Evolutionary conservation across 345 rosid genomes (phyloP).

Genomic region (Tarenaya hassleriana): DNA sequence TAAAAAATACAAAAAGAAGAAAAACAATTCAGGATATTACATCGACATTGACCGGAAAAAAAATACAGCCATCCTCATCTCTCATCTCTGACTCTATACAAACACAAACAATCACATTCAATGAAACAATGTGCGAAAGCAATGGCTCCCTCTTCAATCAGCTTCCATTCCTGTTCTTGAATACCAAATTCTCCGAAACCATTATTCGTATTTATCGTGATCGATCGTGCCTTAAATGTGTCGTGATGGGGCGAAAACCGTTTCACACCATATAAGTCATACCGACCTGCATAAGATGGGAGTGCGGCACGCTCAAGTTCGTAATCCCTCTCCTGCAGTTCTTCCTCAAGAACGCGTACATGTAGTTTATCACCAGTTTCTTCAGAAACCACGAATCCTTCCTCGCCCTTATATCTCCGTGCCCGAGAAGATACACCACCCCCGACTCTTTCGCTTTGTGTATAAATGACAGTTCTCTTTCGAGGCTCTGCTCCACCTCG

Average conservation of each 20-base stretch:
- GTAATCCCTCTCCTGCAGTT: slow-evolving; percentile 90
- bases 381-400: slow-evolving; percentile 96
- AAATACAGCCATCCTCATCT: no score
- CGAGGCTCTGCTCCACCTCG: slow-evolving; percentile 79
- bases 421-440: slow-evolving; percentile 96
- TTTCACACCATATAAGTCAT: slow-evolving; percentile 98
- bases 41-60: no score
- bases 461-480: slow-evolving; percentile 84
- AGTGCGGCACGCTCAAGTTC: slow-evolving; percentile 88
- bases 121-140: no score
- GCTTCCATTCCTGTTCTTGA: no score
- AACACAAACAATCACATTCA: no score
- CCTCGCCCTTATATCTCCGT: slow-evolving; percentile 90
- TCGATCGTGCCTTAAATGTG: no score
- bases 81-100: no score
- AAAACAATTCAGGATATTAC: no score
- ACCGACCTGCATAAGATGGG: slow-evolving; percentile 96
- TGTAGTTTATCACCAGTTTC: slow-evolving; percentile 86
- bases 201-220: no score
- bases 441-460: slow-evolving; percentile 94
- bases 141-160: no score
- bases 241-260: neutral
- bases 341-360: slow-evolving; percentile 92
- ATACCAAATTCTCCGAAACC: no score
- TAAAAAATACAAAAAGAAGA: no score